Evolutionary conservation across 192 early-diverging fungal species (phyloP), one percentile per base, ranked within the genome.

Genomic region (Dissophora ornata): DNA sequence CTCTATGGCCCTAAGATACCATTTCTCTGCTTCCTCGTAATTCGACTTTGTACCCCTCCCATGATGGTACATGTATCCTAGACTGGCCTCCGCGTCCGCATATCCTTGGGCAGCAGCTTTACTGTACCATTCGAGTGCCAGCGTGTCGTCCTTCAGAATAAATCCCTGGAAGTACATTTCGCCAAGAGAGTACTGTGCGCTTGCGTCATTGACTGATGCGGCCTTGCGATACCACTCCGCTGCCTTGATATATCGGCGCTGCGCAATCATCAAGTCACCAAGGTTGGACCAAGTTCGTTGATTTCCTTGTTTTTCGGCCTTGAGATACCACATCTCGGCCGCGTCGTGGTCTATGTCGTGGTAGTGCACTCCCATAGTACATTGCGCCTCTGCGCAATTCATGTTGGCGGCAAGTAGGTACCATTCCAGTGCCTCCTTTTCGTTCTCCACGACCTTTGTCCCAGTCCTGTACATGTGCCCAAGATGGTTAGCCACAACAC

Each of bases 81-180:
- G 9, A 19, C 18, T 55, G 34, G 32, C 32, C 36, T 55, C n/a
- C 19, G 53, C 53, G 21, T 55, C 32, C 29, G 22, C 34, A 55
- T 55, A 12, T 40, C 53, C 53, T 55, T 55, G 53, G n/a, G 36
- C 34, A 36, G 53, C 53, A 32, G 53, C 53, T 55, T 55, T 55
- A 18, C 15, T 25, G 53, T 22, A 55, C 53, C 32, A 55, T 40
- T 55, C 34, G 28, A 55, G 34, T 13, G 53, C 53, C 33, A 32
- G 33, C 18, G 19, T 16, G 24, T 55, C 30, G 34, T 55, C 5
- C 34, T 36, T 29, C 15, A 3, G 9, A 55, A 55, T 33, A 55
- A n/a, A n/a, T n/a, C n/a, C n/a, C n/a, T 30, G 11, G 49, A 51
- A 51, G 29, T 51, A 51, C 49, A 51, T 51, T 26, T 51, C 26